Evolutionary conservation across 116 monocot genomes (phyloP), one percentile per base, ranked within the genome.

Genomic region (Phalaenopsis hybrid): DNA sequence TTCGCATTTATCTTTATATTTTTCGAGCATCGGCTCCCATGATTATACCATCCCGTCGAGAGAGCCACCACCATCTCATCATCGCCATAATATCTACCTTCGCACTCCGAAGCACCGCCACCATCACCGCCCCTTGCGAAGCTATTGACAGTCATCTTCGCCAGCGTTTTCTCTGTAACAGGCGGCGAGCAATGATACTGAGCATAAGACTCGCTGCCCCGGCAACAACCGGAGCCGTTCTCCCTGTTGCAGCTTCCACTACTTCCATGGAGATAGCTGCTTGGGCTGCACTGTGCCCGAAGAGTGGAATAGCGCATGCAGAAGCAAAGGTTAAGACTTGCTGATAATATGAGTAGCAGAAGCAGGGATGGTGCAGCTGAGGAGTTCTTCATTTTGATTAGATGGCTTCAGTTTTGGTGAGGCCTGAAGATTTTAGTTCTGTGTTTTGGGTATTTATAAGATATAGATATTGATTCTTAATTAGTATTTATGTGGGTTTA

Each of bases 21-120:
- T 15, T 73, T 70, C 52, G 44, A 70, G 68, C 81, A 81, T 13
- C 81, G n/a, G 34, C 73, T 81, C 10, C 81, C 81, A 25, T 49
- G 44, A 21, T 73, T 81, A 28, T 70, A 73, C 70, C 61, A 65
- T 9, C 46, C 80, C 11, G 67, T 41, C 9, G 68, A 80, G 2
- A 80, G 68, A 16, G 58, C 80, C 23, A 67, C 80, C 9, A 80
- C 65, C 65, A 13, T 65, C 65, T 80, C 80, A 0, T 15, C 12
- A 8, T 59, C 68, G 10, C 67, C 68, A 18, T 68, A 68, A 44
- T 21, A 80, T 11, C 11, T 80, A 4, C 25, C 10, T 9, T 65
- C 68, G 25, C 80, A 80, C 46, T 65, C 80, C 1, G 80, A 80
- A 41, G 43, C 21, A 23, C 61, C 61, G 18, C 80, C 80, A 13